These are phyloP conservation scores for Hypholoma fasciculare DNA, from an alignment of 768 basidiomycete genomes.

Conservation along the genomic window DNA sequence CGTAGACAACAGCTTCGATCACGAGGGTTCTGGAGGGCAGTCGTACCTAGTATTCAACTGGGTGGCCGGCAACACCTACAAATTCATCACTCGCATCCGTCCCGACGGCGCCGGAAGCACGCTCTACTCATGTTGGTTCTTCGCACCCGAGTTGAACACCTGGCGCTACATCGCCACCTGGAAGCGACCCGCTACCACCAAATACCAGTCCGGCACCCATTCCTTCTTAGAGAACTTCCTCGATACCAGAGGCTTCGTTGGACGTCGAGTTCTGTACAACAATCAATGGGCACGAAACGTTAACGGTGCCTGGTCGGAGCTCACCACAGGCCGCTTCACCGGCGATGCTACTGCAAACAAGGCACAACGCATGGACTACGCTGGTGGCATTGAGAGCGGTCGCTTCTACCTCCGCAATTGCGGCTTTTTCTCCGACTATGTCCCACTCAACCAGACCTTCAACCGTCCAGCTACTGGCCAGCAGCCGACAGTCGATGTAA, in stretches of 20 bases:
- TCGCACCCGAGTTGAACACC: conserved; percentile 13
- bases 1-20: conserved; percentile 11
- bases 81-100: conserved; percentile 17
- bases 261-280: conserved; percentile 7
- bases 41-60: conserved; percentile 12
- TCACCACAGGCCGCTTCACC: conserved; percentile 9
- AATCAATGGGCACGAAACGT: conserved; percentile 17
- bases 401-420: conserved; percentile 13
- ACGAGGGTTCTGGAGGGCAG: conserved; percentile 14
- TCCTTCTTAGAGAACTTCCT: conserved; percentile 17
- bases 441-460: conserved; percentile 6
- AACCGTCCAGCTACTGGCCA: conserved; percentile 5
- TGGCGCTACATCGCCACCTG: conserved; percentile 17
- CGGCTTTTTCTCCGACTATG: conserved; percentile 8
- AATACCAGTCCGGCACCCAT: conserved; percentile 12
- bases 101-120: conserved; percentile 15
- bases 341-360: conserved; percentile 9
- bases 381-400: conserved; percentile 4
- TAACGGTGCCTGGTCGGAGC: conserved; percentile 14
- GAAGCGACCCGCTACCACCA: conserved; percentile 14
- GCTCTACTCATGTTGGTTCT: conserved; percentile 16
- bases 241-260: conserved; percentile 9
- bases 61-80: conserved; percentile 16
- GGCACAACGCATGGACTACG: conserved; percentile 12
- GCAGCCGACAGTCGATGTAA: conserved; percentile 5